Percentiles rank a stretch among this genome's conserved stretches.
These are phyloP conservation scores for Hyparrhenia diplandra DNA, from an alignment of 176 grass and related monocot species.

Conservation along the genomic window DNA sequence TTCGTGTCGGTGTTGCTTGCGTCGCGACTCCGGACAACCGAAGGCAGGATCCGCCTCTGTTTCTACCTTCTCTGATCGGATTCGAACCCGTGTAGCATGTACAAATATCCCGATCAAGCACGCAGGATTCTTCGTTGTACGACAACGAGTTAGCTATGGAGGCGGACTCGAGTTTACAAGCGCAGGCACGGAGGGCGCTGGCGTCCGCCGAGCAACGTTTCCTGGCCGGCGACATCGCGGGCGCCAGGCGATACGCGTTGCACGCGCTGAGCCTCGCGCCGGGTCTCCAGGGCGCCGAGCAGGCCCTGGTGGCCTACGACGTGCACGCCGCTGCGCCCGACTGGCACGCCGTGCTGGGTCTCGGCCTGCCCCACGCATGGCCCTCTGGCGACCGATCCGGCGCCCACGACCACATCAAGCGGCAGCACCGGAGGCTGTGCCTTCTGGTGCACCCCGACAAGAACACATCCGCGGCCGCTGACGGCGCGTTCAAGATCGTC, in stretches of 20 bases:
- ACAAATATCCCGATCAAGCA: too few relatives aligned
- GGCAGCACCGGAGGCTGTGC: neutral
- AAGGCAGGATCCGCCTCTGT: too few relatives aligned
- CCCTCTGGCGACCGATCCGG: neutral
- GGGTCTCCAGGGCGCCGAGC: neutral
- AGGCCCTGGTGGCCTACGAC: neutral
- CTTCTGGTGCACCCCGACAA: conserved; percentile 2
- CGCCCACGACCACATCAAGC: neutral
- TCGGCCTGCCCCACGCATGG: neutral
- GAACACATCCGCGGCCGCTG: neutral
- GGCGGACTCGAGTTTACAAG: neutral
- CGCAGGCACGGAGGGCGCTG: neutral
- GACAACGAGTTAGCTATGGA: neutral
- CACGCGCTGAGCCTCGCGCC: neutral
- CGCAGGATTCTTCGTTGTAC: too few relatives aligned
- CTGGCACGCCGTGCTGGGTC: neutral
- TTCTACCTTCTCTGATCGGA: too few relatives aligned
- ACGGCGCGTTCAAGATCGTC: conserved; percentile 1
- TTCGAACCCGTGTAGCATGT: too few relatives aligned
- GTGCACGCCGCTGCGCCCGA: neutral
- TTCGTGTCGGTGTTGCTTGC: too few relatives aligned
- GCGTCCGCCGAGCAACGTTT: neutral
- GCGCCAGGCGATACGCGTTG: neutral
- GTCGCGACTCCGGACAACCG: too few relatives aligned
- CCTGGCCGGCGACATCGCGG: neutral